These are phyloP conservation scores for Talaromyces sp. DNA, from an alignment of 2,329 filamentous ascomycete genomes.

Conservation along the genomic window DNA sequence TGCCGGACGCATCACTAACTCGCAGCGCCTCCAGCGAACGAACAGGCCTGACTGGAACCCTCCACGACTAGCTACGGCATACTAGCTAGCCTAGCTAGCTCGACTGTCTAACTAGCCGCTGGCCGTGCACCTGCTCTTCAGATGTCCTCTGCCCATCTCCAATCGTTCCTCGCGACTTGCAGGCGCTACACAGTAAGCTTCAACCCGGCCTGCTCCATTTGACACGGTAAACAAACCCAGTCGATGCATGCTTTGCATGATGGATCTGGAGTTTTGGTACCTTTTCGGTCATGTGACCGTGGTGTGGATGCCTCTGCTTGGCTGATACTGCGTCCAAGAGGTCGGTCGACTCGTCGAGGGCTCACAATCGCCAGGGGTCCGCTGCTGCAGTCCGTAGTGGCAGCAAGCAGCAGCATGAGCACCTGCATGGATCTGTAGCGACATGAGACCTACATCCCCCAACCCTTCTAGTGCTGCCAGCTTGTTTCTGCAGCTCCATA, in stretches of 20 bases:
- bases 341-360: background rate
- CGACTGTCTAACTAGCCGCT: constrained; percentile 2
- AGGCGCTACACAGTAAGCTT: constrained; percentile 5
- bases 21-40: background rate
- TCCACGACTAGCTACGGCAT: background rate
- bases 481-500: constrained; percentile 11
- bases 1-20: background rate
- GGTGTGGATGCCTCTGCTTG: constrained; percentile 11
- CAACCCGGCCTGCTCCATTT: constrained; percentile 1
- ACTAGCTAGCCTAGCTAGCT: background rate
- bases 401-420: constrained; percentile 1
- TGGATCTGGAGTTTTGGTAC: constrained; percentile 11
- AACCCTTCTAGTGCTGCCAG: constrained; percentile 8
- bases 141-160: constrained; percentile 1
- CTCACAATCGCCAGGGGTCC: background rate
- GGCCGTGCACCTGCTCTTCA: constrained; percentile 13
- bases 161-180: constrained; percentile 7
- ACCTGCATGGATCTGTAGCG: constrained; percentile 7
- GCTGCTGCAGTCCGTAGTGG: constrained; percentile 7
- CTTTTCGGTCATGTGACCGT: constrained; percentile 33
- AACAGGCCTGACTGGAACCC: background rate
- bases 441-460: constrained; percentile 10
- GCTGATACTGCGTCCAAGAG: constrained; percentile 6
- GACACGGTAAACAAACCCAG: constrained; percentile 1
- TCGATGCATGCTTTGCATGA: constrained; percentile 9